phyloP scores from a whole-genome alignment of 495 filamentous ascomycete species.

The Bacidia rubella region DNA sequence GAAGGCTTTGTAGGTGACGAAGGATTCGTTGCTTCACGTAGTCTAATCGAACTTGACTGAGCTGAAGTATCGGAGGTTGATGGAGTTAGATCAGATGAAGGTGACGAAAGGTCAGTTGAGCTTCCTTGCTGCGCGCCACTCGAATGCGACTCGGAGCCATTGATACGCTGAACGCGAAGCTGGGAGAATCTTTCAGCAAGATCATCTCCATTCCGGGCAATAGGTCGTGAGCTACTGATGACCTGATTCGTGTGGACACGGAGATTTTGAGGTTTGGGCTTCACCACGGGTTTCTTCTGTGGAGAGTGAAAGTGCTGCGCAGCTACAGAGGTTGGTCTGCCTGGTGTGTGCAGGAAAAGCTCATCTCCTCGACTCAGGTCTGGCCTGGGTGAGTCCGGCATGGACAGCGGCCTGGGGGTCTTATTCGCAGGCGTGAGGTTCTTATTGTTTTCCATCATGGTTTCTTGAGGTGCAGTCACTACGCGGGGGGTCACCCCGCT shows the following conservation, averaged over 20 bases:
- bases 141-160: slow-evolving; percentile 1
- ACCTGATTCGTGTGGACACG: slow-evolving; percentile 37
- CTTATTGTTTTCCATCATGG: background rate
- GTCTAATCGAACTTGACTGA: slow-evolving; percentile 19
- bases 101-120: slow-evolving; percentile 15
- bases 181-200: slow-evolving; percentile 46
- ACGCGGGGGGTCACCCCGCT: slow-evolving; percentile 38
- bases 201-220: slow-evolving; percentile 22
- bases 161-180: slow-evolving; percentile 28
- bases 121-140: background rate
- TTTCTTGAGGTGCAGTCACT: slow-evolving; percentile 1
- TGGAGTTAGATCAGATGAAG: slow-evolving; percentile 24
- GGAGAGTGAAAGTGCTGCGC: slow-evolving; percentile 5
- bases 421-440: too few species aligned
- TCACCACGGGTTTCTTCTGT: slow-evolving; percentile 36
- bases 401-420: slow-evolving; percentile 17
- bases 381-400: slow-evolving; percentile 16
- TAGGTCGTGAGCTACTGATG: background rate
- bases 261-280: slow-evolving; percentile 49
- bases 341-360: slow-evolving; percentile 2
- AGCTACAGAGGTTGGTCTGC: background rate
- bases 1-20: slow-evolving; percentile 26
- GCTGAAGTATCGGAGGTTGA: slow-evolving; percentile 22
- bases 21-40: slow-evolving; percentile 15
- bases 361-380: slow-evolving; percentile 6